These are phyloP conservation scores for Pythium guiyangense DNA, from an alignment of 352 stramenopile genomes.

Conservation along the genomic window DNA sequence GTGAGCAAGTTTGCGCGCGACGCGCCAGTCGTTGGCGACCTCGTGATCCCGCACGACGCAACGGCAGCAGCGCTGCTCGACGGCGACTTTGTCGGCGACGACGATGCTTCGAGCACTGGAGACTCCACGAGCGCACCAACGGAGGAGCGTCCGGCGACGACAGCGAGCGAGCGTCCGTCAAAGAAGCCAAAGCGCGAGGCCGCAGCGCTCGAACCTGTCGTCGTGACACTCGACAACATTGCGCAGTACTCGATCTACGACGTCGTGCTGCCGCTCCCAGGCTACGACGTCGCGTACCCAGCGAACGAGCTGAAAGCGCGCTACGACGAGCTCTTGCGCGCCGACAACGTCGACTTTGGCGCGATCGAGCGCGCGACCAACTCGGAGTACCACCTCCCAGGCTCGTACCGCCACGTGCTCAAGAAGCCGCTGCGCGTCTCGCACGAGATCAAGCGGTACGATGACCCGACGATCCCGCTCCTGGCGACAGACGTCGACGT, in stretches of 20 bases:
- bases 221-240: constrained; percentile 90
- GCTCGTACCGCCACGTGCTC: constrained; percentile 93
- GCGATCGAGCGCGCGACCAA: constrained; percentile 57
- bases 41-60: constrained; percentile 65
- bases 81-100: constrained; percentile 25
- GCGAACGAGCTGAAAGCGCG: constrained; percentile 71
- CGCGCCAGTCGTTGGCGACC: constrained; percentile 84
- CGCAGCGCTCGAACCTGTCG: constrained; percentile 7
- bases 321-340: constrained; percentile 57
- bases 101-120: constrained; percentile 10
- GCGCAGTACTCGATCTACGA: constrained; percentile 91
- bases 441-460: constrained; percentile 91
- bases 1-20: constrained; percentile 70
- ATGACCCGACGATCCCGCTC: constrained; percentile 89
- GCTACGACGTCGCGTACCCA: constrained; percentile 88
- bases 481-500: constrained; percentile 92
- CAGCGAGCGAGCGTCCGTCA: constrained; percentile 12
- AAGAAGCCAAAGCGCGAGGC: constrained; percentile 33
- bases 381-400: constrained; percentile 90
- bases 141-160: constrained; percentile 19
- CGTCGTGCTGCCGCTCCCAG: constrained; percentile 95
- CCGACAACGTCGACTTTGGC: constrained; percentile 70
- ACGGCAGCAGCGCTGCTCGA: constrained; percentile 10
- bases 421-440: constrained; percentile 86
- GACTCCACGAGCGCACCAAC: too few species aligned